Evolutionary conservation across 2,329 filamentous ascomycete genomes (phyloP).

Genomic region (Alternaria gaisen): DNA sequence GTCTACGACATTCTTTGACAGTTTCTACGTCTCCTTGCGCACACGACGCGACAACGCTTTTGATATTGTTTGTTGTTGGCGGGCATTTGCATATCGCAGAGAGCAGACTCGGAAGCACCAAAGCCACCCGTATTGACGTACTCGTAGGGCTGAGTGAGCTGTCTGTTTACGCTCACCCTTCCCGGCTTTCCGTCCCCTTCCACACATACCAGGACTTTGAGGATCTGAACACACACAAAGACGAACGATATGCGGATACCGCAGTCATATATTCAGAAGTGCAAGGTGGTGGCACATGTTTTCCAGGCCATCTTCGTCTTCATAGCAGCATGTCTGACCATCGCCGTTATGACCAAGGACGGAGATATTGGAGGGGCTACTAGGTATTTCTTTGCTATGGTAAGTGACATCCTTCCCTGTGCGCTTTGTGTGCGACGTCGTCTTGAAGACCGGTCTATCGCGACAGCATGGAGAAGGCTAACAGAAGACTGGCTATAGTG

Average conservation of each 20-base stretch:
- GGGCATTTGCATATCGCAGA: background rate
- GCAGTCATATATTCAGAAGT: slow-evolving; percentile 61
- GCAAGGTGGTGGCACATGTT: slow-evolving; percentile 65
- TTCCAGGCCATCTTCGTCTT: slow-evolving; percentile 66
- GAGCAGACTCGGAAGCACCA: slow-evolving; percentile 1
- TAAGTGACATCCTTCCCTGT: slow-evolving; percentile 46
- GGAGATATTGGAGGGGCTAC: slow-evolving; percentile 63
- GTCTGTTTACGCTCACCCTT: slow-evolving; percentile 7
- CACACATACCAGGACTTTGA: slow-evolving; percentile 1
- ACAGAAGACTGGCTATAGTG: slow-evolving; percentile 55
- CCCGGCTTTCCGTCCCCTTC: background rate
- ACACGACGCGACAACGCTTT: background rate
- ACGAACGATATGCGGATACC: slow-evolving; percentile 53
- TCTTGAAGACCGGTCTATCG: background rate
- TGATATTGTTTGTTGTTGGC: background rate
- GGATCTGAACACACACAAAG: background rate
- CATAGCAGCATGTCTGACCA: slow-evolving; percentile 65
- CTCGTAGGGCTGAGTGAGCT: slow-evolving; percentile 1
- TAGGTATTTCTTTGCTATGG: slow-evolving; percentile 66
- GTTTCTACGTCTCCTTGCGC: background rate
- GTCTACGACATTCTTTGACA: slow-evolving; percentile 3
- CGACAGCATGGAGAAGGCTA: slow-evolving; percentile 19
- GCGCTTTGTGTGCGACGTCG: background rate
- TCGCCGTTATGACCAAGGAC: slow-evolving; percentile 65
- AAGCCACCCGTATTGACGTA: slow-evolving; percentile 4